Conservation (phyloP, 805 yeast species). For the Ogataea minuta region DNA sequence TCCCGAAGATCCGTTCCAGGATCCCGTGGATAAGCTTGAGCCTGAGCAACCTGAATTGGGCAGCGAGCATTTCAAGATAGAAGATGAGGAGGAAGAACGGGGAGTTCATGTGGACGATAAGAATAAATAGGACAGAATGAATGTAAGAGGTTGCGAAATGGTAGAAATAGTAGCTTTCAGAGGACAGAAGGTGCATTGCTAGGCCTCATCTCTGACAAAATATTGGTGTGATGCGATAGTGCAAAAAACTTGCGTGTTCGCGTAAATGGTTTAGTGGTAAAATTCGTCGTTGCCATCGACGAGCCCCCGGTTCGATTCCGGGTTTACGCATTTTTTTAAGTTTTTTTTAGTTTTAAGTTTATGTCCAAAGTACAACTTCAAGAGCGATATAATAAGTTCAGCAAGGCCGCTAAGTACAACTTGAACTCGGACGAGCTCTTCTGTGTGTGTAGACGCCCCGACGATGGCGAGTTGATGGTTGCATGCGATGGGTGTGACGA, state of each 20-base stretch:
- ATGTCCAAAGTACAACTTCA: constrained; percentile 23
- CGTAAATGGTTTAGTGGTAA: constrained; percentile 31
- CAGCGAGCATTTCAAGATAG: constrained; percentile 30
- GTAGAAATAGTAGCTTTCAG: background rate
- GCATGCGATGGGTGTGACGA: constrained; percentile 94
- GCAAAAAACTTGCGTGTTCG: constrained; percentile 3
- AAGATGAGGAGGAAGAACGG: constrained; percentile 32
- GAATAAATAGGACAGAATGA: constrained; percentile 4
- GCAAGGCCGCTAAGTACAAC: constrained; percentile 39
- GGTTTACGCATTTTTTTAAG: constrained; percentile 28
- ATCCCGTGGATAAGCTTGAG: constrained; percentile 24
- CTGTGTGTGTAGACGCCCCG: constrained; percentile 78
- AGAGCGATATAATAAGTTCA: constrained; percentile 29
- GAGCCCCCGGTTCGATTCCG: constrained; percentile 33
- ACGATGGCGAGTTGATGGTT: constrained; percentile 83
- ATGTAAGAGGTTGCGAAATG: background rate
- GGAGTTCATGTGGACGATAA: background rate
- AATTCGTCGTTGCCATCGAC: constrained; percentile 31
- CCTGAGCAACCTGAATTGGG: constrained; percentile 32
- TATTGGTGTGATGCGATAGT: no score
- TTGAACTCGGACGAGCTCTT: constrained; percentile 60
- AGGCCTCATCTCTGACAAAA: no score
- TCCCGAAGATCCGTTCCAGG: constrained; percentile 33
- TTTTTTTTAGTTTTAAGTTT: constrained; percentile 2
- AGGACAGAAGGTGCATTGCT: no score